Evolutionary conservation across 225 moss, liverwort and hornwort species (phyloP).

Genomic region (Climacium dendroides): DNA sequence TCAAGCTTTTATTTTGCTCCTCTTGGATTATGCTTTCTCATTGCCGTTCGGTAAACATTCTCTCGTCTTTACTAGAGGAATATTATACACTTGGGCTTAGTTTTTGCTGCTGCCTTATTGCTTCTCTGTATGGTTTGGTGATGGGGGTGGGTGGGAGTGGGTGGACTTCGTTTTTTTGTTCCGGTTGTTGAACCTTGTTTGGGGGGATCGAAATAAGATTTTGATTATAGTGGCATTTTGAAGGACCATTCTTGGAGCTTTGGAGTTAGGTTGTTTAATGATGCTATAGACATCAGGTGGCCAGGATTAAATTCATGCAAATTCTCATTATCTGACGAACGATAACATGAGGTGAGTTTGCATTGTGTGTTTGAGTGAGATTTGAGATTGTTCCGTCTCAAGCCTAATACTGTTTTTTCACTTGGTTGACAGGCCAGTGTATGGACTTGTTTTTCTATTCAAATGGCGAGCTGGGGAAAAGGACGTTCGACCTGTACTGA

Average conservation of each 20-base stretch:
- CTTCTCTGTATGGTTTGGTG: background rate
- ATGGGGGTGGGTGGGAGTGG: background rate
- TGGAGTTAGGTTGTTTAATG: background rate
- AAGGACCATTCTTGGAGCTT: background rate
- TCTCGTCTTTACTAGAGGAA: background rate
- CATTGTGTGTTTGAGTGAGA: background rate
- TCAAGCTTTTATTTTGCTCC: background rate
- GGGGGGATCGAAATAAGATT: background rate
- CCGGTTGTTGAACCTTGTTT: background rate
- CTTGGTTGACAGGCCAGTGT: constrained; percentile 55
- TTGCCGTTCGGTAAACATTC: background rate
- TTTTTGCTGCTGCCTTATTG: background rate
- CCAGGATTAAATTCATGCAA: background rate
- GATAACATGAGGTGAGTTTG: background rate
- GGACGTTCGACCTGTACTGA: constrained; percentile 73
- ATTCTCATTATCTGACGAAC: background rate
- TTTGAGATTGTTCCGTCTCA: background rate
- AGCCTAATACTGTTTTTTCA: background rate
- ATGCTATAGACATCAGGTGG: background rate
- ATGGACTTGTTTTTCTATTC: constrained; percentile 97
- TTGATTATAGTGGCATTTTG: background rate
- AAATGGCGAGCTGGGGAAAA: constrained; percentile 97
- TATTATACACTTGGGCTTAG: background rate
- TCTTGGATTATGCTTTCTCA: background rate
- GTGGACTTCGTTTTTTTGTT: background rate